Percentiles rank a stretch among this genome's conserved stretches.
phyloP scores from a whole-genome alignment of 1,284 basidiomycete genomes.

The Malassezia vespertilionis region DNA sequence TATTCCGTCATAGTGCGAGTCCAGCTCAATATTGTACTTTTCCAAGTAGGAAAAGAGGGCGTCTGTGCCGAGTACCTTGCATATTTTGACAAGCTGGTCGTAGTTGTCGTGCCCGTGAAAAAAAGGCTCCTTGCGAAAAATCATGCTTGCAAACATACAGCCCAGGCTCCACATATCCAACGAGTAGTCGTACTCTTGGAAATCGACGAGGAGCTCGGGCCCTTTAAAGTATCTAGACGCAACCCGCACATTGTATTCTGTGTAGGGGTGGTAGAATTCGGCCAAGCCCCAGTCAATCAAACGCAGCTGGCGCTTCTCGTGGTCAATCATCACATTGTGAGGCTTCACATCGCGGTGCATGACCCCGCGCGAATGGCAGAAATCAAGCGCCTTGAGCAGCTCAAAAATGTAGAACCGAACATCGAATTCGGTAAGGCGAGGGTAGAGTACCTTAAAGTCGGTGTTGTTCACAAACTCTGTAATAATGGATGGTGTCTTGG shows the following conservation, averaged over 20 bases:
- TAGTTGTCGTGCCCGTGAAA: constrained; percentile 99
- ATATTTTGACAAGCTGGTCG: constrained; percentile 95
- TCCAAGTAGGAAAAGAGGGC: constrained; percentile 63
- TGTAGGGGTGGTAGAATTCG: constrained; percentile 95
- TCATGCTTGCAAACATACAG: constrained; percentile 77
- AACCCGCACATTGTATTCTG: constrained; percentile 95
- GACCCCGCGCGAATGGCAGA: constrained; percentile 93
- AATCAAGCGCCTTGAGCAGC: constrained; percentile 92
- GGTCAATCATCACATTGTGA: constrained; percentile 99
- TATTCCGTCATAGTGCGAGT: constrained; percentile 47
- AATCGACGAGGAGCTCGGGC: constrained; percentile 90
- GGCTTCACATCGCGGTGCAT: constrained; percentile 99
- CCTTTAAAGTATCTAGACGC: constrained; percentile 97
- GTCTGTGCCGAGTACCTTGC: constrained; percentile 92
- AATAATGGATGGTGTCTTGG: constrained; percentile 91
- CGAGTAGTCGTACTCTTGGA: constrained; percentile 88
- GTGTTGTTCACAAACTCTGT: constrained; percentile 98
- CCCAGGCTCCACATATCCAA: constrained; percentile 95
- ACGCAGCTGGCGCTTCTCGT: constrained; percentile 84
- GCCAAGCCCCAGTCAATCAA: constrained; percentile 98
- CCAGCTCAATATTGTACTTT: constrained; percentile 58
- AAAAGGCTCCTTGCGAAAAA: constrained; percentile 98
- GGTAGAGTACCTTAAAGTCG: constrained; percentile 95
- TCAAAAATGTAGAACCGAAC: constrained; percentile 95
- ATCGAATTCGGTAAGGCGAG: constrained; percentile 85